Percentiles rank a stretch among this genome's conserved stretches.
These are phyloP conservation scores for Benincasa hispida DNA, from an alignment of 306 rosid genomes.

Conservation along the genomic window DNA sequence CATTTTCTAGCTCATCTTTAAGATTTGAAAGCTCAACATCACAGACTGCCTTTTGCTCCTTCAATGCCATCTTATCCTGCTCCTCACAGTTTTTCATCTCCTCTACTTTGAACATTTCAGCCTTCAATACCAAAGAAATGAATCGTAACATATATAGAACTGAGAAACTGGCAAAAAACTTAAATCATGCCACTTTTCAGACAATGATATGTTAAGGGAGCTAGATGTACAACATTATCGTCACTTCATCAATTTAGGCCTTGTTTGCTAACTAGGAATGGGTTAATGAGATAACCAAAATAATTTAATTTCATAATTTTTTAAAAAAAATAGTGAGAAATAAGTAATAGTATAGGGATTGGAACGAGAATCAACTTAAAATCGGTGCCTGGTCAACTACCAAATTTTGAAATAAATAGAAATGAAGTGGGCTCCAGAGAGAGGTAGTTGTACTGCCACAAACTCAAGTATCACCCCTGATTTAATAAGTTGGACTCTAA, in stretches of 20 bases:
- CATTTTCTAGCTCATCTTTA: slow-evolving; percentile 50
- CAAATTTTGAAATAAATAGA: neutral
- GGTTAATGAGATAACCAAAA: neutral
- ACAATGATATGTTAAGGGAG: neutral
- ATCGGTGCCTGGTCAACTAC: neutral
- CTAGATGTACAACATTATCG: neutral
- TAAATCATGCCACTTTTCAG: neutral
- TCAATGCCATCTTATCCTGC: slow-evolving; percentile 51
- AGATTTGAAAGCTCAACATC: slow-evolving; percentile 49
- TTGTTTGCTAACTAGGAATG: neutral
- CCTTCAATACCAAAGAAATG: slow-evolving; percentile 31
- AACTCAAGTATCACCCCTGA: neutral
- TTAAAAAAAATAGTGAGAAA: neutral
- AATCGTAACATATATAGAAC: too few species aligned
- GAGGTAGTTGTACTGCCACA: neutral
- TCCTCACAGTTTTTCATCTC: slow-evolving; percentile 71
- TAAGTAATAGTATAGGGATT: neutral
- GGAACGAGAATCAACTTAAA: neutral
- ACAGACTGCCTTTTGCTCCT: slow-evolving; percentile 45
- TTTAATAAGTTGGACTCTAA: neutral
- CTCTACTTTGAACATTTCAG: slow-evolving; percentile 54
- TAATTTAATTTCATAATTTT: too few species aligned
- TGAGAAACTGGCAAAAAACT: neutral
- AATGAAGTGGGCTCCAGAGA: neutral
- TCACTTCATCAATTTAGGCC: neutral